These are phyloP conservation scores for Primulina eburnea DNA, from an alignment of 257 asterid genomes.

Conservation along the genomic window DNA sequence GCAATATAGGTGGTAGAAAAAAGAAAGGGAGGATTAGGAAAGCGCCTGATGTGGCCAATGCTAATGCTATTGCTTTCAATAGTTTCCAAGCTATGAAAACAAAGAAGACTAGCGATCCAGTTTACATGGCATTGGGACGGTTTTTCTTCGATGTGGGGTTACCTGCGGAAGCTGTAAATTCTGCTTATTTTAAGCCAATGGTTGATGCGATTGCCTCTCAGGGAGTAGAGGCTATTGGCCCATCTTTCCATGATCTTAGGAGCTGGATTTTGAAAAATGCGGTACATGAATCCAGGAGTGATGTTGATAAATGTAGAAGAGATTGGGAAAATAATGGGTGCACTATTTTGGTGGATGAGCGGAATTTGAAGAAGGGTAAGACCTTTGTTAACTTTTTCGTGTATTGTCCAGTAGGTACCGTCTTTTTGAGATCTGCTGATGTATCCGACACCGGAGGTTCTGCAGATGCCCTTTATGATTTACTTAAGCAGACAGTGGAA, in stretches of 20 bases:
- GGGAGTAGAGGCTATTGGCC: conserved; percentile 53
- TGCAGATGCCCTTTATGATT: conserved; percentile 52
- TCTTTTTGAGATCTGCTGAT: conserved; percentile 71
- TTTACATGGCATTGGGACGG: conserved; percentile 80
- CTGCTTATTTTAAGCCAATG: conserved; percentile 84
- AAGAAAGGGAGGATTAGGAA: conserved; percentile 78
- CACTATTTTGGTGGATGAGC: conserved; percentile 73
- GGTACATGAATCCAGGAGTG: conserved; percentile 66
- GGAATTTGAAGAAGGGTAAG: conserved; percentile 58
- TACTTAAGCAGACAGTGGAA: conserved; percentile 74
- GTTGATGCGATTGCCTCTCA: conserved; percentile 76
- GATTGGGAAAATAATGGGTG: conserved; percentile 82
- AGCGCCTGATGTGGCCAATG: conserved; percentile 38
- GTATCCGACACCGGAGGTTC: conserved; percentile 54
- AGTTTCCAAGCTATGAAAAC: conserved; percentile 32
- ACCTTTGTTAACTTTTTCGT: conserved; percentile 51
- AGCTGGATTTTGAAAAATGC: conserved; percentile 64
- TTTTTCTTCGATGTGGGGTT: conserved; percentile 76
- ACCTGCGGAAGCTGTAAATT: conserved; percentile 66
- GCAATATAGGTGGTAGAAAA: conserved; percentile 48
- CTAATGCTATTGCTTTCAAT: conserved; percentile 32
- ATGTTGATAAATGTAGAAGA: conserved; percentile 49
- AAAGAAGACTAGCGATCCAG: conserved; percentile 48
- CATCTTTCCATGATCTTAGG: conserved; percentile 77
- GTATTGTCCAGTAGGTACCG: conserved; percentile 65